phyloP scores from a whole-genome alignment of 805 yeast genomes.

The Clavispora carvajalis region DNA sequence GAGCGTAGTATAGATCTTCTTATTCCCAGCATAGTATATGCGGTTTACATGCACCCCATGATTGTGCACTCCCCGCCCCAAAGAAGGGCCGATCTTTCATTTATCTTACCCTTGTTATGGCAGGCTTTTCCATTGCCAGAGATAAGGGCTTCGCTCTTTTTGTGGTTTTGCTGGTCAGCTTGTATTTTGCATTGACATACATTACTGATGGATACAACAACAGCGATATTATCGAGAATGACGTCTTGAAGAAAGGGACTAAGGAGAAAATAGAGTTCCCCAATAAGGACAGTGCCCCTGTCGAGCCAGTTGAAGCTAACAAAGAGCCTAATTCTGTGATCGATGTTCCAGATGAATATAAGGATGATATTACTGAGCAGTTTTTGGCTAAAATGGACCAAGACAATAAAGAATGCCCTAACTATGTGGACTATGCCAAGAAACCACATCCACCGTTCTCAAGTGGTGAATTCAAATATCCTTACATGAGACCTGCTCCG shows the following conservation, averaged over 20 bases:
- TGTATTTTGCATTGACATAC: neutral
- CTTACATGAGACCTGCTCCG: slow-evolving; percentile 71
- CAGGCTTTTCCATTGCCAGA: neutral
- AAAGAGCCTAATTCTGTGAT: neutral
- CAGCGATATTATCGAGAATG: too few relatives aligned
- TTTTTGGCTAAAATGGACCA: slow-evolving; percentile 18
- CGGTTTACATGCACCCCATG: neutral
- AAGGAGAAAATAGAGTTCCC: too few relatives aligned
- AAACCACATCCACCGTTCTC: slow-evolving; percentile 52
- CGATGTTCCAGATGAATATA: neutral
- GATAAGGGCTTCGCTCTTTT: neutral
- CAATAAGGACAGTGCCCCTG: neutral
- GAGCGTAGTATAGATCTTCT: too few relatives aligned
- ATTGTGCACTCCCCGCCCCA: neutral
- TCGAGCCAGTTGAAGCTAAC: neutral
- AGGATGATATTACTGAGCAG: slow-evolving; percentile 8
- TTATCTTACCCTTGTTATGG: neutral
- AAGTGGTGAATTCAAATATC: slow-evolving; percentile 49
- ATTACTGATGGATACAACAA: neutral
- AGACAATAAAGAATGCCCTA: slow-evolving; percentile 41
- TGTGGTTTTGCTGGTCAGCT: neutral
- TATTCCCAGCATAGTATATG: too few relatives aligned
- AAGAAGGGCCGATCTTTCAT: neutral
- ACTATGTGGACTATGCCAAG: slow-evolving; percentile 58
- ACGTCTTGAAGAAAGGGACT: too few relatives aligned